A percentile compares a stretch with the other conserved stretches of the same genome.
These are phyloP conservation scores for Podila epicladia DNA, from an alignment of 192 early-diverging fungal genomes.

Conservation along the genomic window DNA sequence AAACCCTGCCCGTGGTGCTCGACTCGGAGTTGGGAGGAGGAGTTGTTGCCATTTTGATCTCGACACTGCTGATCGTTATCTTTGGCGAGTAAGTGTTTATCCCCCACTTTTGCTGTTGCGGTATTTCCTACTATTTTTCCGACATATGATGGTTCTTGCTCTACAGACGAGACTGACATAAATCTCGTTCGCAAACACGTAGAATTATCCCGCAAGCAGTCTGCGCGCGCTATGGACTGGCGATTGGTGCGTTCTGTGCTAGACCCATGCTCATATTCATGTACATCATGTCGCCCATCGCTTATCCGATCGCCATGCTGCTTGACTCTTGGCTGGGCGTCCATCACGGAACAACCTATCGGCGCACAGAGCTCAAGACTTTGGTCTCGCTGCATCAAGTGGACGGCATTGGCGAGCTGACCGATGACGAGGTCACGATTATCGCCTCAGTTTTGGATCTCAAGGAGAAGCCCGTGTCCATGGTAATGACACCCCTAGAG, in stretches of 20 bases:
- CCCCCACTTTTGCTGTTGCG: neutral
- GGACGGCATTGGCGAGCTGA: conserved; percentile 69
- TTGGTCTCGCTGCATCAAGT: conserved; percentile 77
- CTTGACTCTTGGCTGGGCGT: conserved; percentile 86
- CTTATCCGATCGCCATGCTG: conserved; percentile 88
- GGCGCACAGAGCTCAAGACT: conserved; percentile 75
- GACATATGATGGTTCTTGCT: too few relatives aligned
- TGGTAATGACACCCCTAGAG: conserved; percentile 72
- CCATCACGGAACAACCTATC: conserved; percentile 81
- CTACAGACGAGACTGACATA: neutral
- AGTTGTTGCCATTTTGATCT: conserved; percentile 81
- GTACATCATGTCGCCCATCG: conserved; percentile 64
- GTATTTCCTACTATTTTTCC: neutral
- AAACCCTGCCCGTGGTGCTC: conserved; percentile 85
- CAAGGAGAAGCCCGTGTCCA: conserved; percentile 65
- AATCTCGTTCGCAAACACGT: neutral
- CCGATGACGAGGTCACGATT: conserved; percentile 73
- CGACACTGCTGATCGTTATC: conserved; percentile 85
- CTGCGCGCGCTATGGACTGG: conserved; percentile 88
- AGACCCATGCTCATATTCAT: conserved; percentile 41
- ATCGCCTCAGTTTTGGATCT: conserved; percentile 73
- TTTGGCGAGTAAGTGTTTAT: conserved; percentile 81
- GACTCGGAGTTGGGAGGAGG: conserved; percentile 78
- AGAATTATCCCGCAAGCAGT: conserved; percentile 91
- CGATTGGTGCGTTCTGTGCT: conserved; percentile 91